These are phyloP conservation scores for Candida dendrica DNA, from an alignment of 805 yeast genomes.

Conservation along the genomic window DNA sequence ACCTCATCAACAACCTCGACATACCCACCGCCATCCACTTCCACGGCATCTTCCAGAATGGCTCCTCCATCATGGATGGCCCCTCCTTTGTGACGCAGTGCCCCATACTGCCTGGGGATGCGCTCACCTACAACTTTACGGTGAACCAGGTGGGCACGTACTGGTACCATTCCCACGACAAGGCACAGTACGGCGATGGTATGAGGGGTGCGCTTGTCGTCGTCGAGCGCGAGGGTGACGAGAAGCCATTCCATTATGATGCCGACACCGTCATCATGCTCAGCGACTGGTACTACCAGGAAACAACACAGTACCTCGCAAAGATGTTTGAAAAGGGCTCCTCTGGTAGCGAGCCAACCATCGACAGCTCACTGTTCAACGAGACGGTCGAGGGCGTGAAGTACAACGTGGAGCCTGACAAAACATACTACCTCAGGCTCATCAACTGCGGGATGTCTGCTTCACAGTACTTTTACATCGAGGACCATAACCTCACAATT, in stretches of 20 bases:
- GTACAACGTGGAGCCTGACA: constrained; percentile 34
- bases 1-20: constrained; percentile 30
- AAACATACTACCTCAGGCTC: constrained; percentile 41
- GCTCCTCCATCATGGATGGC: constrained; percentile 45
- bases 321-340: constrained; percentile 30
- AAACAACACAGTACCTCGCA: constrained; percentile 27
- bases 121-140: constrained; percentile 35
- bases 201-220: constrained; percentile 40
- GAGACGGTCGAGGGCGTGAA: constrained; percentile 38
- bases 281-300: constrained; percentile 44
- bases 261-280: constrained; percentile 36
- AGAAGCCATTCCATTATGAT: constrained; percentile 31
- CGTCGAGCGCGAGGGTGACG: constrained; percentile 24
- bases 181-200: constrained; percentile 42
- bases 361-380: constrained; percentile 39
- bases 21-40: constrained; percentile 49
- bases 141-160: constrained; percentile 39
- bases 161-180: constrained; percentile 51
- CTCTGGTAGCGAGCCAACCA: constrained; percentile 43
- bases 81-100: constrained; percentile 41
- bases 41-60: constrained; percentile 43
- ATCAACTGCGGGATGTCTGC: constrained; percentile 52
- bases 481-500: constrained; percentile 44
- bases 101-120: constrained; percentile 36
- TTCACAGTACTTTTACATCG: constrained; percentile 47